Evolutionary conservation across 176 grass and related monocot genomes (phyloP).

Genomic region (Bolboschoenus planiculmis): DNA sequence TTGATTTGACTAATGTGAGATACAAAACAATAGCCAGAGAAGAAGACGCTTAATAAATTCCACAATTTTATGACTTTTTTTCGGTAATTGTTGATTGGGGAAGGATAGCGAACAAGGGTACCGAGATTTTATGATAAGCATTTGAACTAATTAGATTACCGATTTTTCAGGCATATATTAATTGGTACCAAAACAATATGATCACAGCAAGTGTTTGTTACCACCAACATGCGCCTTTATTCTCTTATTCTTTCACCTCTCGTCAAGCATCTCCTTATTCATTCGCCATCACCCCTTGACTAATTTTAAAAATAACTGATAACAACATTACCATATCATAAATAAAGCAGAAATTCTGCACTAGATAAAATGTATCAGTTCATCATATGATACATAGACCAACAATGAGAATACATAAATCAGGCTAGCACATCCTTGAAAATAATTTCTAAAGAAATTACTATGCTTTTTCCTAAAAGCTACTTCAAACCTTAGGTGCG

Average conservation of each 20-base stretch:
- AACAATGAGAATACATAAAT: background rate
- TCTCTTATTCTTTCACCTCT: too few species aligned
- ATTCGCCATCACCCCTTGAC: too few species aligned
- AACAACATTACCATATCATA: background rate
- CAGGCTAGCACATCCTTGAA: background rate
- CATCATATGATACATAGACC: background rate
- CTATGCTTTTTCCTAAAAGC: background rate
- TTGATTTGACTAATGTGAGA: background rate
- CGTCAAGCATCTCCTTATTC: too few species aligned
- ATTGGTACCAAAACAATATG: background rate
- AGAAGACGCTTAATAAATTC: too few species aligned
- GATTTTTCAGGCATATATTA: background rate
- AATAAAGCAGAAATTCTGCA: background rate
- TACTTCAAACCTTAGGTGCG: background rate
- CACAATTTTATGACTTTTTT: too few species aligned
- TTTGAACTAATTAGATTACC: too few species aligned
- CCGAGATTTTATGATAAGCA: background rate
- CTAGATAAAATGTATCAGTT: background rate
- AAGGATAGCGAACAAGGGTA: too few species aligned
- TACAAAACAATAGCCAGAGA: background rate
- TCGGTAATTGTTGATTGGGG: too few species aligned
- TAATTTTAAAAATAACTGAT: too few species aligned
- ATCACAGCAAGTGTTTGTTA: too few species aligned
- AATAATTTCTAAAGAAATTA: background rate
- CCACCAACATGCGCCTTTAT: too few species aligned